phyloP scores from a whole-genome alignment of 2,329 filamentous ascomycete species.

The Aspergillus tanneri region DNA sequence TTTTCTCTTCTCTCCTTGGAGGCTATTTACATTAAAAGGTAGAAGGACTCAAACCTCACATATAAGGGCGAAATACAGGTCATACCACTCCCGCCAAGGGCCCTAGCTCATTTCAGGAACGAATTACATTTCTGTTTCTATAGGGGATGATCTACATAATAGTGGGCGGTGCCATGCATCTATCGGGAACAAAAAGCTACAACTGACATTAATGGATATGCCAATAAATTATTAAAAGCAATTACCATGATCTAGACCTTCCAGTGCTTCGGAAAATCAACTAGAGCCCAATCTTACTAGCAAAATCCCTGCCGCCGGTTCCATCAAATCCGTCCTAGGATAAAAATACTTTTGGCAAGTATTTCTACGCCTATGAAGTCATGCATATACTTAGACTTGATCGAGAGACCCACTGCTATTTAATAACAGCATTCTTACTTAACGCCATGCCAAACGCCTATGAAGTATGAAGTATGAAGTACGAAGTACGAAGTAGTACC shows the following conservation, averaged over 20 bases:
- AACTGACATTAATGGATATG: neutral
- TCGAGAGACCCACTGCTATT: neutral
- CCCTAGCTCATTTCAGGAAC: neutral
- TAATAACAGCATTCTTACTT: neutral
- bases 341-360: neutral
- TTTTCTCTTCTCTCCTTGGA: too few relatives aligned
- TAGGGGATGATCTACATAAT: neutral
- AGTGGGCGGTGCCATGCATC: neutral
- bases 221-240: constrained; percentile 9
- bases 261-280: neutral
- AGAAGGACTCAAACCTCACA: too few relatives aligned
- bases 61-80: too few relatives aligned
- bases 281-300: neutral
- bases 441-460: neutral
- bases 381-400: neutral
- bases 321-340: neutral
- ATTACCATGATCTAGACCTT: constrained; percentile 5
- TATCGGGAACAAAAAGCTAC: neutral
- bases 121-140: too few relatives aligned
- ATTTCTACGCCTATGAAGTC: neutral
- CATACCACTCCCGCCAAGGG: neutral
- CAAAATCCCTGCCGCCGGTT: neutral
- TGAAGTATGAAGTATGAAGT: too few relatives aligned
- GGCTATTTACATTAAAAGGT: too few relatives aligned
- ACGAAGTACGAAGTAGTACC: neutral